Evolutionary conservation across 164 flowering plant species (phyloP), one percentile per base, ranked within the genome.

Genomic region (Annona squamosa): DNA sequence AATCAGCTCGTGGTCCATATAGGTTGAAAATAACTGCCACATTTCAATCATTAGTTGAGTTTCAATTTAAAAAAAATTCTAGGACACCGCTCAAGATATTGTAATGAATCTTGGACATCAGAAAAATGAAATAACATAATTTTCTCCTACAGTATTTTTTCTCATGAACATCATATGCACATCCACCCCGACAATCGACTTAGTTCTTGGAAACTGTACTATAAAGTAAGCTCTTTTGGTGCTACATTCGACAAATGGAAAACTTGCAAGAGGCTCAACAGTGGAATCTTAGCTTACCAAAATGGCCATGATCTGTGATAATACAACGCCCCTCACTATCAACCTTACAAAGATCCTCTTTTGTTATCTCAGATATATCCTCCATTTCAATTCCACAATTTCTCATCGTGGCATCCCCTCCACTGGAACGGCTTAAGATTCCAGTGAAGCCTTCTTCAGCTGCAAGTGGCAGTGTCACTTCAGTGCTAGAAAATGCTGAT

Each of bases 381-480:
- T 83, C 84, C 43, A 75, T 81, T n/a, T 67, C 66, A 3, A 74
- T 71, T 10, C 56, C 13, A 65, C 16, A 57, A 72, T 70, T 78
- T 56, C 78, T 83, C 61, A 77, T 76, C 57, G 61, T 63, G 46
- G 71, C 73, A 75, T 47, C 75, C 26, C 59, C 79, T 18, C 43
- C 59, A 69, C 62, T 64, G 59, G 81, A 79, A 67, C 67, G 79
- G 57, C 75, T 85, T 46, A 88, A 79, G 75, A 96, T 85, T 62
- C 98, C 97, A 16, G 97, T 90, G 78, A 91, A 89, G 16, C 99
- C 99, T 76, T 91, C 98, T 83, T 89, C 98, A 13, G 97, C 99
- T 63, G 85, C 86, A 81, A 90, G 68, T 12, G 99, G 99, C 83
- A 96, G 79, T 17, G 97, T 89, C 70, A 84, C 91, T 83, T 96